Evolutionary conservation across 2,329 filamentous ascomycete species (phyloP).

Genomic region (Alternaria sp.): DNA sequence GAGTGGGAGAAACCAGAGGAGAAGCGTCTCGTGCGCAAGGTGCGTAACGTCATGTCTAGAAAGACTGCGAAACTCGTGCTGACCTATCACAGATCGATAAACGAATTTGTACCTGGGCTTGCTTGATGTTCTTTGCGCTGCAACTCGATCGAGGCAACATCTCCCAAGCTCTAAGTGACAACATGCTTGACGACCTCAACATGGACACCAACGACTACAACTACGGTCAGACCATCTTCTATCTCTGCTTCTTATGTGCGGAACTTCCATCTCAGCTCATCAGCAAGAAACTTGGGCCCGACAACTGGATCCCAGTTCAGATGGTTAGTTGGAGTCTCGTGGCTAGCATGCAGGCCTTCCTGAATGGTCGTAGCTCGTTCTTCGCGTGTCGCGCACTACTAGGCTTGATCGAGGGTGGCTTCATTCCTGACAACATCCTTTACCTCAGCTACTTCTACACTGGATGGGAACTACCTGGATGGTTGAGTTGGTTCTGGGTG

Average conservation of each 20-base stretch:
- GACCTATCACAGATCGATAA: constrained; percentile 56
- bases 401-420: constrained; percentile 59
- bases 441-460: constrained; percentile 82
- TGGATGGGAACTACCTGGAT: constrained; percentile 70
- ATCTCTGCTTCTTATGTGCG: constrained; percentile 75
- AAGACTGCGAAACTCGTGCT: not conserved
- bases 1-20: constrained; percentile 67
- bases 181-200: constrained; percentile 44
- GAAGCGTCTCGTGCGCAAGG: constrained; percentile 63
- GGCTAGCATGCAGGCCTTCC: constrained; percentile 73
- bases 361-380: constrained; percentile 60
- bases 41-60: constrained; percentile 33
- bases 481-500: constrained; percentile 76
- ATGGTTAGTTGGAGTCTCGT: constrained; percentile 58
- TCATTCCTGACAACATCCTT: constrained; percentile 70
- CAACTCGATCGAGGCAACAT: constrained; percentile 62
- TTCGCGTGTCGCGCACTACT: constrained; percentile 56
- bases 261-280: constrained; percentile 59
- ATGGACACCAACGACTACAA: constrained; percentile 53
- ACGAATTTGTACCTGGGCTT: constrained; percentile 61
- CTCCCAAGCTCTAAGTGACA: constrained; percentile 49
- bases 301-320: constrained; percentile 55
- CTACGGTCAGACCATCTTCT: constrained; percentile 67
- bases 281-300: constrained; percentile 57
- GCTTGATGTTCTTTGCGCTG: constrained; percentile 64